Conservation (phyloP, 306 rosid genomes). For the Sicyos baderoa region DNA sequence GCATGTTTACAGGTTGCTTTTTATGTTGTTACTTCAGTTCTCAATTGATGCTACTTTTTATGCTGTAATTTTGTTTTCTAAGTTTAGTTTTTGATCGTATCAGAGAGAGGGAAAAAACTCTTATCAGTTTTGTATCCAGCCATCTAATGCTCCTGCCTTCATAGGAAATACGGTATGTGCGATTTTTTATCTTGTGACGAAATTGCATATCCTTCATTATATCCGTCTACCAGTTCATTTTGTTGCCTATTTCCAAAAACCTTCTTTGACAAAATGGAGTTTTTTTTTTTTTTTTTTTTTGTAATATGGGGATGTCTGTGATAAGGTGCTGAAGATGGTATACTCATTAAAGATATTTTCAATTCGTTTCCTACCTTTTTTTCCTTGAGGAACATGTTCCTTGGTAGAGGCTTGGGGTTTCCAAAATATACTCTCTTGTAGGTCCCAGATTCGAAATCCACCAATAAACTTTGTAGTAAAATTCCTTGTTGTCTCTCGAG, state of each 20-base stretch:
- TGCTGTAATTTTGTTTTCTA: constrained; percentile 3
- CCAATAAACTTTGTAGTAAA: too few relatives aligned
- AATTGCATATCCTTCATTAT: not conserved
- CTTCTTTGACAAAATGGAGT: constrained; percentile 2
- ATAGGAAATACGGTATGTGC: constrained; percentile 81
- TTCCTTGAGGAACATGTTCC: too few relatives aligned
- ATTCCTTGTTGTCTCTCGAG: too few relatives aligned
- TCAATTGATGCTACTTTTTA: constrained; percentile 7
- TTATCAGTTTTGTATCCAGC: constrained; percentile 86
- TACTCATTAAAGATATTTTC: not conserved
- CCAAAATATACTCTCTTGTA: too few relatives aligned
- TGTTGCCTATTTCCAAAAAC: not conserved
- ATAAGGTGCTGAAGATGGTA: not conserved
- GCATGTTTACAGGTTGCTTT: constrained; percentile 63
- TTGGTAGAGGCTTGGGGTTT: too few relatives aligned
- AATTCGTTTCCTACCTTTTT: not conserved
- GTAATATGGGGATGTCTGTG: not conserved
- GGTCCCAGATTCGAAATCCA: too few relatives aligned
- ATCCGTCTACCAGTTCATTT: constrained; percentile 6
- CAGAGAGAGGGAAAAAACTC: constrained; percentile 74
- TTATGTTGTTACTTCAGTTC: constrained; percentile 8
- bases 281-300: not conserved
- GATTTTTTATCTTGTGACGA: not conserved
- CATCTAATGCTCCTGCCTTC: constrained; percentile 76
- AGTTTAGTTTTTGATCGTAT: constrained; percentile 20